Base-by-base conservation (phyloP, 2,329 filamentous ascomycete species). In the Nothomitra cinnamomea region DNA sequence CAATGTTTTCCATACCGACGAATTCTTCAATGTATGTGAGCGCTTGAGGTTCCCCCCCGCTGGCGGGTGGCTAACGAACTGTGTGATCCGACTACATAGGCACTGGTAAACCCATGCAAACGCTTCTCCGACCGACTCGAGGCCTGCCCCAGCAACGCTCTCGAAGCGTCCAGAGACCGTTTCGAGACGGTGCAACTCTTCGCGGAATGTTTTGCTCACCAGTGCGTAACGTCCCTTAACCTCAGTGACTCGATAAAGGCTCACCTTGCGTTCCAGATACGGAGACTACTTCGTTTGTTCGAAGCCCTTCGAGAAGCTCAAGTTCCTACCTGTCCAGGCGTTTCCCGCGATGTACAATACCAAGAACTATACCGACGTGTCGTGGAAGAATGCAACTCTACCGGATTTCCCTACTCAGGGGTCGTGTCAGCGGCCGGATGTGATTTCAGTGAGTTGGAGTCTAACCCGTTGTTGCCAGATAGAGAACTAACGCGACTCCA, bases 61-160 rank as follows among this genome's bases (percentile, higher is more conserved):
- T n/a, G n/a, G n/a, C n/a, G n/a, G n/a, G n/a, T n/a, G n/a, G n/a
- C 21, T 21, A 8, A 21, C 41, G 21, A 45, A 45, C 13, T 45
- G 41, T 21, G n/a, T 17, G 24, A 45, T 45, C n/a, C n/a, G n/a
- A n/a, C 24, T 12, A 45, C 41, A 8, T 21, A 48, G 43, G 43
- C 21, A 25, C 5, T 48, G 43, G 21, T 25, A 22, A 21, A 17
- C n/a, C 43, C 43, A 13, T 48, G 43, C 28, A 48, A 25, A 17
- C 43, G 43, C 43, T 48, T 48, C 43, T 48, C 43, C 43, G 43
- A 48, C 43, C 43, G 28, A 17, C 43, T 48, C 43, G 43, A 48
- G 25, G 43, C 43, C n/a, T 48, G 43, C 28, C 43, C 43, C 43
- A 25, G 2, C 19, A 21, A 48, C 43, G 2, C 43, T 5, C 19